Evolutionary conservation across 192 early-diverging fungal genomes (phyloP).

Genomic region (Tieghemiomyces parasiticus): DNA sequence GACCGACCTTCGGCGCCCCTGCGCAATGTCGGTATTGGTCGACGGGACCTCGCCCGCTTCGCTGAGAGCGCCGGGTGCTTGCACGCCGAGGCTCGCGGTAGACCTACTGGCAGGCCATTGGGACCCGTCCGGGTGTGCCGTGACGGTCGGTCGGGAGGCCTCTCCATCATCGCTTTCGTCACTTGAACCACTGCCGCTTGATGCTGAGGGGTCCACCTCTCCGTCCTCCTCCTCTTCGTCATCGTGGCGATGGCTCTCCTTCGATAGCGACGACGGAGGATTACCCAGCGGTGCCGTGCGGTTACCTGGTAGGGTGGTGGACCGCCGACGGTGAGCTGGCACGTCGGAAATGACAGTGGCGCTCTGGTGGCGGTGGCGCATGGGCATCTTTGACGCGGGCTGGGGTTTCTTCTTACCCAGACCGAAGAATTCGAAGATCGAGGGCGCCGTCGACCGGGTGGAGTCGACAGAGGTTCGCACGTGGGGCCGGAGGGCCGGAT

Average conservation of each 20-base stretch:
- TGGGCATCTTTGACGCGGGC: no score
- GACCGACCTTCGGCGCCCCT: neutral
- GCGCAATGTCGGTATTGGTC: neutral
- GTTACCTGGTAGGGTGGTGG: neutral
- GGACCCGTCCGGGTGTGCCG: no score
- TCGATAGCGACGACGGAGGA: neutral
- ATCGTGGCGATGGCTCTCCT: neutral
- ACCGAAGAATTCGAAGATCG: slow-evolving; percentile 7
- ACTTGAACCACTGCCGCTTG: no score
- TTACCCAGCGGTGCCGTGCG: no score
- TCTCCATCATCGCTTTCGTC: no score
- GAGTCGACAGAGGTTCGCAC: neutral
- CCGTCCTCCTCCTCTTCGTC: no score
- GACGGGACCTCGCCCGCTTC: neutral
- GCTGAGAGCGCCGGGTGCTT: no score
- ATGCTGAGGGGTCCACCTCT: no score
- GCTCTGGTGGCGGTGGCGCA: neutral
- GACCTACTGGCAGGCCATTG: neutral
- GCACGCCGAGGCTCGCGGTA: no score
- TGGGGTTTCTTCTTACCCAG: slow-evolving; percentile 1
- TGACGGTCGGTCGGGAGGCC: no score
- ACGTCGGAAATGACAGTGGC: neutral
- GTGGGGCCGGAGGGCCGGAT: neutral
- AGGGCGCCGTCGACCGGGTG: neutral
- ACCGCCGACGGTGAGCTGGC: neutral